These are phyloP conservation scores for Begonia fuchsioides DNA, from an alignment of 306 rosid genomes.

Conservation along the genomic window DNA sequence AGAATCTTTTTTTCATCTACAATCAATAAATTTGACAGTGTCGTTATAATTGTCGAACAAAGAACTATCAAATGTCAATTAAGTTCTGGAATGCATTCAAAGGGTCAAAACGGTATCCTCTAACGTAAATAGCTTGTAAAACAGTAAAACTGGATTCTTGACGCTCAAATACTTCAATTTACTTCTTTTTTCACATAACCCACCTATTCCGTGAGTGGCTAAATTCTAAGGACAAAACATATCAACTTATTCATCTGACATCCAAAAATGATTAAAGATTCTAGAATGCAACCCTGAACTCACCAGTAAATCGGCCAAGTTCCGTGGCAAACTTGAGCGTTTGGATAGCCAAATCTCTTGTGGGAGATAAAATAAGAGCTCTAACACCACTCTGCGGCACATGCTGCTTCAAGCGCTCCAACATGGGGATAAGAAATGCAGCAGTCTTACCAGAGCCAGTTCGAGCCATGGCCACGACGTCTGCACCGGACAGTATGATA, in stretches of 20 bases:
- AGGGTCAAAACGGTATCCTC: neutral
- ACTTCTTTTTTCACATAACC: no score
- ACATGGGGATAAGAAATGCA: conserved; percentile 80
- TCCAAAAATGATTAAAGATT: neutral
- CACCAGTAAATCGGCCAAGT: conserved; percentile 65
- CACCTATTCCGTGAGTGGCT: neutral
- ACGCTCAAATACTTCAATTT: neutral
- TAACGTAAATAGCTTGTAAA: neutral
- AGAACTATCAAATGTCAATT: neutral
- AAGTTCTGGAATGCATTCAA: neutral
- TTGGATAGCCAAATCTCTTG: conserved; percentile 80
- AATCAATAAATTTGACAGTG: neutral
- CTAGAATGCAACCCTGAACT: neutral
- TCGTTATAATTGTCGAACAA: neutral
- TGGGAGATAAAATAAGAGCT: conserved; percentile 76
- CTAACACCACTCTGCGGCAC: conserved; percentile 68
- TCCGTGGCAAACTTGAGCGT: conserved; percentile 75
- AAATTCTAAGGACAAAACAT: neutral
- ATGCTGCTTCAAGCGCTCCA: conserved; percentile 65
- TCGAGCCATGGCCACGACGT: conserved; percentile 96
- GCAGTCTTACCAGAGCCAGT: conserved; percentile 98
- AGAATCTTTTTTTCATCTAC: neutral
- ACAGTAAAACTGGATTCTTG: neutral
- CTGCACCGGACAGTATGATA: conserved; percentile 62
- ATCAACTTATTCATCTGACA: neutral